phyloP scores from a whole-genome alignment of 2,329 filamentous ascomycete species.

The Clonostachys rosea region DNA sequence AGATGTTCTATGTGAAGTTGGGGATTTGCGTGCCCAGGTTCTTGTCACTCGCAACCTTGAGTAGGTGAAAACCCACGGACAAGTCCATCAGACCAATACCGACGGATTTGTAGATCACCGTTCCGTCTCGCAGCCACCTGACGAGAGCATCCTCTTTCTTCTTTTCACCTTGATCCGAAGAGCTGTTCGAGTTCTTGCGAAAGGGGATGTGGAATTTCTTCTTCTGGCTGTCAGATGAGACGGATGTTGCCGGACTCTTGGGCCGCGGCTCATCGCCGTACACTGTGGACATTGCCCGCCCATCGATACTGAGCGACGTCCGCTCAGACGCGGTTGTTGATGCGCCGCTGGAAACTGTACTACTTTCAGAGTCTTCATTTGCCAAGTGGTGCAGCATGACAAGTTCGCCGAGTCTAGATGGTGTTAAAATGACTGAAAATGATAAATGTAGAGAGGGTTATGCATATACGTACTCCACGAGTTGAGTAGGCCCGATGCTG shows the following conservation, averaged over 20 bases:
- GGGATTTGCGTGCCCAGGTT: constrained; percentile 48
- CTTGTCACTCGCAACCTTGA: constrained; percentile 50
- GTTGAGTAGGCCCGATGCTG: constrained; percentile 64
- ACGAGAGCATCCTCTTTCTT: constrained; percentile 43
- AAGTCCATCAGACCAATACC: constrained; percentile 64
- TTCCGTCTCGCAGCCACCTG: constrained; percentile 55
- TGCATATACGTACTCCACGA: constrained; percentile 62
- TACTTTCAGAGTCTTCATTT: constrained; percentile 30
- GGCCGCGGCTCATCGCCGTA: constrained; percentile 19
- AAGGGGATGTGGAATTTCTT: constrained; percentile 23
- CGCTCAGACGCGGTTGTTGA: constrained; percentile 10
- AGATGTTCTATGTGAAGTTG: constrained; percentile 34
- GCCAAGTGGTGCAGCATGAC: constrained; percentile 51
- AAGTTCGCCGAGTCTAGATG: constrained; percentile 67
- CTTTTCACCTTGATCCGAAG: constrained; percentile 6
- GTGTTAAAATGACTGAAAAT: too few relatives aligned
- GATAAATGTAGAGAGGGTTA: constrained; percentile 6
- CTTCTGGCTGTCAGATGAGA: constrained; percentile 20
- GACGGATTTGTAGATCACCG: constrained; percentile 66
- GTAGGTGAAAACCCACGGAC: constrained; percentile 52
- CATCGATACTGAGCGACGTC: constrained; percentile 24
- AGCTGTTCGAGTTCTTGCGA: constrained; percentile 11
- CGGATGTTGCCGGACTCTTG: constrained; percentile 21
- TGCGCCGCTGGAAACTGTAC: constrained; percentile 18
- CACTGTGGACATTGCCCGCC: constrained; percentile 35